Evolutionary conservation across 1,284 basidiomycete genomes (phyloP).

Genomic region (Pterulicium gracile): DNA sequence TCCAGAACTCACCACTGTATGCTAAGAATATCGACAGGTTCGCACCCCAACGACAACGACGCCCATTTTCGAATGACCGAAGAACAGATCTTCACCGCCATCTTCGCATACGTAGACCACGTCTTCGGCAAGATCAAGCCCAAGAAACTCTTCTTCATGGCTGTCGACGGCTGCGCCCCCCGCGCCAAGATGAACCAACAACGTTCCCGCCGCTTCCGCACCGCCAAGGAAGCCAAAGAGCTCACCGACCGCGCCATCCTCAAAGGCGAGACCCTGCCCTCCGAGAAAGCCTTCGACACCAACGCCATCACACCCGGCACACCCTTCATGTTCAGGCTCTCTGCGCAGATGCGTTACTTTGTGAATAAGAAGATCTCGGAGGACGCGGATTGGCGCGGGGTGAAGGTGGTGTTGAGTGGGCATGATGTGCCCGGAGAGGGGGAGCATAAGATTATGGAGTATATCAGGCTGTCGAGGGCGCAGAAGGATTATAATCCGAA

Average conservation of each 20-base stretch:
- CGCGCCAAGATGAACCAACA: slow-evolving; percentile 99
- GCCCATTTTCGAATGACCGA: slow-evolving; percentile 93
- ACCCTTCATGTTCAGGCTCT: slow-evolving; percentile 88
- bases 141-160: slow-evolving; percentile 95
- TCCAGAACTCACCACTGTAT: background rate
- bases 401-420: slow-evolving; percentile 93
- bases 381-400: slow-evolving; percentile 87
- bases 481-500: slow-evolving; percentile 94
- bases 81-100: slow-evolving; percentile 94
- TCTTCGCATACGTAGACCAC: slow-evolving; percentile 96
- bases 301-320: slow-evolving; percentile 99
- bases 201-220: slow-evolving; percentile 86
- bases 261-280: slow-evolving; percentile 87
- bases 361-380: slow-evolving; percentile 96
- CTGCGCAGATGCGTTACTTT: slow-evolving; percentile 90
- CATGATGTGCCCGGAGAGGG: slow-evolving; percentile 98
- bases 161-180: slow-evolving; percentile 96
- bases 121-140: slow-evolving; percentile 97
- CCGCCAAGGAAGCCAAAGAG: slow-evolving; percentile 89
- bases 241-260: slow-evolving; percentile 75
- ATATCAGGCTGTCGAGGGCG: slow-evolving; percentile 89
- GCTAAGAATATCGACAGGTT: slow-evolving; percentile 24
- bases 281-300: slow-evolving; percentile 94
- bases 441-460: slow-evolving; percentile 99
- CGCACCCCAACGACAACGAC: slow-evolving; percentile 90